Conservation (phyloP, 345 rosid genomes). For the Hibiscus mutabilis region DNA sequence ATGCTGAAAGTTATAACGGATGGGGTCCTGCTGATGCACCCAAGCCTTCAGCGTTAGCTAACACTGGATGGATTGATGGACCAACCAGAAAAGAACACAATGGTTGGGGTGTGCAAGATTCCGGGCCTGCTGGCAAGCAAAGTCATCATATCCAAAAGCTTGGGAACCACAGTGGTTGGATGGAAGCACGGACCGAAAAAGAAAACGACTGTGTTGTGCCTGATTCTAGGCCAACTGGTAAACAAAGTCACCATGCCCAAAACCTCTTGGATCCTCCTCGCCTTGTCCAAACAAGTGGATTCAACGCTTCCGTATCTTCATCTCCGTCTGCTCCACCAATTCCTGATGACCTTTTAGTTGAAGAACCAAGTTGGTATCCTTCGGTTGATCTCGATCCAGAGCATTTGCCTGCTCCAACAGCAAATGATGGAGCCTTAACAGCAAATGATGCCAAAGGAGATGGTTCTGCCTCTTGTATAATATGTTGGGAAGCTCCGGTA, state of each 20-base stretch:
- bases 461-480: conserved; percentile 33
- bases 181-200: conserved; percentile 16
- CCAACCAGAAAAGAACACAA: conserved; percentile 21
- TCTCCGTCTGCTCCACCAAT: conserved; percentile 29
- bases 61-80: conserved; percentile 27
- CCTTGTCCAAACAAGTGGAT: conserved; percentile 12
- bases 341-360: conserved; percentile 18
- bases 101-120: conserved; percentile 28
- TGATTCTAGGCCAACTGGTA: conserved; percentile 19
- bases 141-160: conserved; percentile 11
- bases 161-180: conserved; percentile 19
- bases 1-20: conserved; percentile 26
- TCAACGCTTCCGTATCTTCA: conserved; percentile 19
- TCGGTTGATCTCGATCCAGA: conserved; percentile 22
- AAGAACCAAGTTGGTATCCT: conserved; percentile 34
- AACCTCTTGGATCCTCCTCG: conserved; percentile 7
- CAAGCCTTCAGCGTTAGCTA: conserved; percentile 20
- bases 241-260: conserved; percentile 15
- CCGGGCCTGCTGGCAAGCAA: conserved; percentile 18
- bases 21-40: conserved; percentile 24
- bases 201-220: conserved; percentile 30
- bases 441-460: conserved; percentile 20
- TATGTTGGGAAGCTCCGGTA: conserved; percentile 48
- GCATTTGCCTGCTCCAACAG: conserved; percentile 14
- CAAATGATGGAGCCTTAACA: conserved; percentile 5